Percentiles rank a stretch among this genome's conserved stretches.
Evolutionary conservation across 768 basidiomycete genomes (phyloP).

Genomic region (Agrocybe chaxingu): DNA sequence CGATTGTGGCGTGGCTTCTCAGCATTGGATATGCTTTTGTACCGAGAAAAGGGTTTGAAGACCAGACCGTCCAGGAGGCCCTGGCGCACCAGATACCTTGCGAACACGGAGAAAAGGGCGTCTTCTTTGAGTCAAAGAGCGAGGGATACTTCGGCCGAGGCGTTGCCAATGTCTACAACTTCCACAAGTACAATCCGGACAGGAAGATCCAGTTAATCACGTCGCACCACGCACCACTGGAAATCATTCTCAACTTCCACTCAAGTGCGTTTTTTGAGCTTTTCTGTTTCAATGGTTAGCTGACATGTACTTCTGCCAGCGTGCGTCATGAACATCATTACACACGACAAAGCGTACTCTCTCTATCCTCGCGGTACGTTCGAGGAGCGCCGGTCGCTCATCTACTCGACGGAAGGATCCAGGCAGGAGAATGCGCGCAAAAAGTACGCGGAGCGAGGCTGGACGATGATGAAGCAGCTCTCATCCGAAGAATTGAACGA

Average conservation of each 20-base stretch:
- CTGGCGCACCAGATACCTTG: not conserved
- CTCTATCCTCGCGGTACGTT: slow-evolving; percentile 41
- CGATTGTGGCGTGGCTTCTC: slow-evolving; percentile 33
- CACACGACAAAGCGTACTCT: slow-evolving; percentile 35
- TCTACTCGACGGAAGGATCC: not conserved
- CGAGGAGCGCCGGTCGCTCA: slow-evolving; percentile 13
- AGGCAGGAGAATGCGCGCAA: slow-evolving; percentile 8
- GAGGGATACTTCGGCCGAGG: slow-evolving; percentile 20
- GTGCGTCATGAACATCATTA: slow-evolving; percentile 33
- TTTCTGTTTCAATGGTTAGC: not conserved
- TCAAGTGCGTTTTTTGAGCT: slow-evolving; percentile 32
- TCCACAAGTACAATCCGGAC: slow-evolving; percentile 18
- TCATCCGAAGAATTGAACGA: slow-evolving; percentile 7
- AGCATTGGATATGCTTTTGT: slow-evolving; percentile 20
- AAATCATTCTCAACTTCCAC: slow-evolving; percentile 42
- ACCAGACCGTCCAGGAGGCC: not conserved
- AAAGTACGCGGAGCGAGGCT: slow-evolving; percentile 38
- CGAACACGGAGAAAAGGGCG: not conserved
- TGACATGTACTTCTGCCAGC: not conserved
- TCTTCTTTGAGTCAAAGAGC: not conserved
- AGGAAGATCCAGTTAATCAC: slow-evolving; percentile 40
- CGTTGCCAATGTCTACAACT: slow-evolving; percentile 29
- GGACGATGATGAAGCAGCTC: slow-evolving; percentile 17
- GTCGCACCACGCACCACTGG: slow-evolving; percentile 26
- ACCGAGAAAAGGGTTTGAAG: slow-evolving; percentile 1